Evolutionary conservation across 257 asterid species (phyloP).

Genomic region (Capsicum pubescens): DNA sequence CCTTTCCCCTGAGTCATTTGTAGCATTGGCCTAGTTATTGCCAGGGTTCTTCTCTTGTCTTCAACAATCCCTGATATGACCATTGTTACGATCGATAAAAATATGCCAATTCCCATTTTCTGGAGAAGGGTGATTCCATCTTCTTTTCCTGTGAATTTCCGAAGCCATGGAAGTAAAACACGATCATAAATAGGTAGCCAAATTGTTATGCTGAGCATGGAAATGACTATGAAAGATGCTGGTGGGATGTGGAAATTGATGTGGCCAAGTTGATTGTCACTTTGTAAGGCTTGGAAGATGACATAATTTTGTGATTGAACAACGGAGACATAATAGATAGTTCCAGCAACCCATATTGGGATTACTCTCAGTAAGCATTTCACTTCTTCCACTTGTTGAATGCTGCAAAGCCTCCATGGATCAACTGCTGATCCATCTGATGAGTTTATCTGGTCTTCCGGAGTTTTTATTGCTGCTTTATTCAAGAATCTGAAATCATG

Average conservation of each 20-base stretch:
- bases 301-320: conserved; percentile 33
- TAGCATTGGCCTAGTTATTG: conserved; percentile 32
- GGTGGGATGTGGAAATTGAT: conserved; percentile 41
- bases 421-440: conserved; percentile 39
- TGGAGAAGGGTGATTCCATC: conserved; percentile 37
- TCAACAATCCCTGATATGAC: conserved; percentile 38
- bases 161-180: conserved; percentile 35
- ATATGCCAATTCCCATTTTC: conserved; percentile 41
- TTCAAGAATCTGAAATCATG: conserved; percentile 33
- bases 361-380: conserved; percentile 40
- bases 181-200: conserved; percentile 46
- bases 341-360: conserved; percentile 42
- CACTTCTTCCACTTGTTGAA: conserved; percentile 48
- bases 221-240: conserved; percentile 37
- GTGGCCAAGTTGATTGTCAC: conserved; percentile 30
- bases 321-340: conserved; percentile 29
- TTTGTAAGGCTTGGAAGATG: conserved; percentile 43
- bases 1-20: conserved; percentile 30
- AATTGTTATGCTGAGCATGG: conserved; percentile 39
- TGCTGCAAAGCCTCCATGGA: conserved; percentile 46
- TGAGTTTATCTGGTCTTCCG: conserved; percentile 33
- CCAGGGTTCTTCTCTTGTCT: conserved; percentile 38
- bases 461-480: conserved; percentile 41
- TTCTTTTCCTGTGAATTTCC: conserved; percentile 30
- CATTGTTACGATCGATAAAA: conserved; percentile 32